phyloP scores from a whole-genome alignment of 768 basidiomycete genomes.

The Baorangia bicolor region DNA sequence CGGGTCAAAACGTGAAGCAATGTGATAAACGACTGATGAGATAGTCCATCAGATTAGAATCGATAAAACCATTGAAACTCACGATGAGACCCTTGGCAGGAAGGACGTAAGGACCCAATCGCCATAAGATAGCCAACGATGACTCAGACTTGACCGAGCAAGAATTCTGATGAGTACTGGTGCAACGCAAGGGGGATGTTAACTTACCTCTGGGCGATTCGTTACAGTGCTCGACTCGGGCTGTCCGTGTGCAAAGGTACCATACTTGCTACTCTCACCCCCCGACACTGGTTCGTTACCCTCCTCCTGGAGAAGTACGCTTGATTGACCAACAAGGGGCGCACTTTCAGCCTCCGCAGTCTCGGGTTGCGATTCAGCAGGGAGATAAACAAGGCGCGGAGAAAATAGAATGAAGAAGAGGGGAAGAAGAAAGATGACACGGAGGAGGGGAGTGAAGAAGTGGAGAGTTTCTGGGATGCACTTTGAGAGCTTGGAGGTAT shows the following conservation, averaged over 20 bases:
- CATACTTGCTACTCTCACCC: conserved; percentile 59
- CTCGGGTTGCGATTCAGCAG: conserved; percentile 20
- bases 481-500: conserved; percentile 21
- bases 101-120: conserved; percentile 18
- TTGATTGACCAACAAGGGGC: conserved; percentile 38
- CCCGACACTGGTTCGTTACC: conserved; percentile 35
- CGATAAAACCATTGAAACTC: conserved; percentile 1
- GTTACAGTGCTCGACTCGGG: neutral
- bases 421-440: conserved; percentile 59
- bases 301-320: conserved; percentile 56
- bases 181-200: neutral
- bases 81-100: conserved; percentile 27
- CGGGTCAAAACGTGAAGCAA: conserved; percentile 71
- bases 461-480: conserved; percentile 44
- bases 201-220: conserved; percentile 13
- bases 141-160: conserved; percentile 10
- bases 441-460: conserved; percentile 58
- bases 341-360: conserved; percentile 21
- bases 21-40: conserved; percentile 59
- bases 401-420: conserved; percentile 59
- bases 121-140: conserved; percentile 16
- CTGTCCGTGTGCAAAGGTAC: conserved; percentile 52
- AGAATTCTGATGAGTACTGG: neutral
- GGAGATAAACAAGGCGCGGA: conserved; percentile 64
- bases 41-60: conserved; percentile 1